Evolutionary conservation across 805 yeast species (phyloP), one percentile per base, ranked within the genome.

Genomic region (Sugiyamaella valdiviana): DNA sequence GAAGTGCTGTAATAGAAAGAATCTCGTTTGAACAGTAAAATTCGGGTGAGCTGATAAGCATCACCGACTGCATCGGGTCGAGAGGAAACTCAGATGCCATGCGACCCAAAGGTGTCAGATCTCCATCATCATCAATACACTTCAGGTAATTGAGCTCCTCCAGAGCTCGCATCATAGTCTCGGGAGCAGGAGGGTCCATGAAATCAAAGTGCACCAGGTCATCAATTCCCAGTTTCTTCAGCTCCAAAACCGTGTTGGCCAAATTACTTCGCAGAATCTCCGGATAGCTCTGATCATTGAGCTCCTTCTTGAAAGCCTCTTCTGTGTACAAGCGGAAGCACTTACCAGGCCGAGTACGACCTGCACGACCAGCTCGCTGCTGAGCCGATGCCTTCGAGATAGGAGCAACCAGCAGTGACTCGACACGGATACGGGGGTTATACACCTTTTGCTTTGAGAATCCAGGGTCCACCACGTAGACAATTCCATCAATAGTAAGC

Each of bases 161-260:
- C 54, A 91, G 72, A 0, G 98, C 98, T 65, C 99, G 78, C 99
- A 93, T 93, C 99, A 91, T 93, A 5, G 99, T 93, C 68, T 91
- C 99, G 7, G 99, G 99, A 2, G 98, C 98, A 12, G 99, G 99
- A 6, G 99, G 98, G 63, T 91, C 99, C 95, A 91, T 91, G 64
- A 93, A 91, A 66, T 93, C 99, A 63, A 91, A 91, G 69, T 91
- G 98, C 36, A 93, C 99, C 61, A 91, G 78, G 69, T 91, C 98
- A 63, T 93, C 95, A 55, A 91, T 78, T 12, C 98, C 98, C 55
- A 93, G 77, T 68, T 93, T 93, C 66, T 93, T 93, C 67, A 91
- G 75, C 65, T 93, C 95, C 54, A 91, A 71, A 32, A 91, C 98
- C 0, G 97, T 93, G 20, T 89, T 83, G 5, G 96, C 83, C 62